Evolutionary conservation across 2,329 filamentous ascomycete genomes (phyloP).

Genomic region (Botrytis medusae): DNA sequence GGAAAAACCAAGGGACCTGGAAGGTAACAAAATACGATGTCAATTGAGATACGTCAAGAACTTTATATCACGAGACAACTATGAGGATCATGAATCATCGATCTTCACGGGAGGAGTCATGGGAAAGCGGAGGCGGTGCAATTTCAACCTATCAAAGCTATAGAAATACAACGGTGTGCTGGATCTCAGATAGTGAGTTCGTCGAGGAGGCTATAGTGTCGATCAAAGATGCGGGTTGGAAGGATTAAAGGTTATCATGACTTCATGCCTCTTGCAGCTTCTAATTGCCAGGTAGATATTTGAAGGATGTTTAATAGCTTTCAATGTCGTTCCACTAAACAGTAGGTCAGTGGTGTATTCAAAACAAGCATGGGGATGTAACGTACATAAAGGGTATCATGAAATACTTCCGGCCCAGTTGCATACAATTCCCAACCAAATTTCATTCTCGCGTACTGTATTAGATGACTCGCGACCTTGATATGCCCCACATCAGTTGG

Average conservation of each 20-base stretch:
- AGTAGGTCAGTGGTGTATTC: not conserved
- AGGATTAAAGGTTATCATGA: slow-evolving; percentile 10
- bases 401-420: slow-evolving; percentile 53
- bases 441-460: slow-evolving; percentile 55
- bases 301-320: not conserved
- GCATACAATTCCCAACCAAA: slow-evolving; percentile 57
- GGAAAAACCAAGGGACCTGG: not conserved
- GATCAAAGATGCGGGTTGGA: not conserved
- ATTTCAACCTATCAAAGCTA: not conserved
- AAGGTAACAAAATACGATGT: not conserved
- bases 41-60: not conserved
- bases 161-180: not conserved
- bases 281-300: not conserved
- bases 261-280: not conserved
- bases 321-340: slow-evolving; percentile 14
- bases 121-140: not conserved
- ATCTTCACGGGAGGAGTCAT: not conserved
- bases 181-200: not conserved
- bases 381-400: slow-evolving; percentile 47
- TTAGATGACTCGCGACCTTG: slow-evolving; percentile 59
- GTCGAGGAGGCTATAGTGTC: slow-evolving; percentile 2
- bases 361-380: not conserved
- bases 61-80: not conserved
- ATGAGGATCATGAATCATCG: not conserved
- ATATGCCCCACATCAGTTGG: slow-evolving; percentile 61